Base-by-base conservation (phyloP, 306 rosid genomes). In the Trichosanthes cucumerina region DNA sequence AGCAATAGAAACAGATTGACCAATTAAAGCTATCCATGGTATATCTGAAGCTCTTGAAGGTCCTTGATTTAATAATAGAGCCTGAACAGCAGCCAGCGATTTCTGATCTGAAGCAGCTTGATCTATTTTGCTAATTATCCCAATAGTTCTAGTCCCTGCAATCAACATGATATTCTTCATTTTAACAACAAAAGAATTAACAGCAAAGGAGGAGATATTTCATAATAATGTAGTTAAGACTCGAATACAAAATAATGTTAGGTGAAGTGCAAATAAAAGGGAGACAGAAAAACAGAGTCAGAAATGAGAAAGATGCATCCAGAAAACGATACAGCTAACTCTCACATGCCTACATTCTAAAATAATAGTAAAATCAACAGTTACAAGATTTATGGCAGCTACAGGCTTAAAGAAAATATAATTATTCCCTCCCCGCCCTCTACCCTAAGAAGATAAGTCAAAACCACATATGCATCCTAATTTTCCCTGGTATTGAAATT, bases 21-120 rank as follows among this genome's bases (percentile, higher is more conserved):
- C 98, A 10, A 91, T 95, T 80, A 95, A 79, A 70, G 99, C 99
- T 87, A 95, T 86, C 99, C 99, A 95, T 34, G 92, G 97, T 65
- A 95, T 88, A 68, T 95, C 97, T 7, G 97, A 86, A 58, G 96
- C 89, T 80, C 72, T 91, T 38, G 97, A 71, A 46, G 99, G 99
- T 75, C 99, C 99, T 84, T 95, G 89, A 85, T 95, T 95, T 84
- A 82, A 80, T 26, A 95, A 87, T 81, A 95, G 88, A 75, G 99
- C 97, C 83, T 89, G 99, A 60, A 95, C 99, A 23, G 97, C 99
- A 82, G 97, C 90, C 60, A 95, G 88, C 76, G 99, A 84, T 87
- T 91, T 95, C 82, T 85, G 96, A 80, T 95, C 99, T 4, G 88
- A 63, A 62, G 99, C 85, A 76, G 99, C 99, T 90, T 95, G 99